phyloP scores from a whole-genome alignment of 345 rosid genomes.

The Eucalyptus tenuipes region DNA sequence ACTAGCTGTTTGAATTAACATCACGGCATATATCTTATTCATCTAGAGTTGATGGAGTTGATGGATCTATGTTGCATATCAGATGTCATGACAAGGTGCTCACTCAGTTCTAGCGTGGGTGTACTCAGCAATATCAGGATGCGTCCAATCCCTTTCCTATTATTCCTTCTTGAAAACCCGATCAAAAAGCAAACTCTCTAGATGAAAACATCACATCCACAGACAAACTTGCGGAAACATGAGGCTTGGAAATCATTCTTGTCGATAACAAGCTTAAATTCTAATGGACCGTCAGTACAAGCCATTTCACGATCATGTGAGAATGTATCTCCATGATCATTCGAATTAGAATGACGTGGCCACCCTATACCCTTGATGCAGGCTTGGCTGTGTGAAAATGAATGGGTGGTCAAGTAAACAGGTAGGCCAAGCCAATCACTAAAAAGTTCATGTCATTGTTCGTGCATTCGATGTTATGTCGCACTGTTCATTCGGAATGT shows the following conservation, averaged over 20 bases:
- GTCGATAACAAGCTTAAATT: neutral
- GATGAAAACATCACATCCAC: neutral
- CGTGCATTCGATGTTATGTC: neutral
- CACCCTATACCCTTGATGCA: neutral
- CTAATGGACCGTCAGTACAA: neutral
- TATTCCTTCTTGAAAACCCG: neutral
- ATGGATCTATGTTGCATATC: neutral
- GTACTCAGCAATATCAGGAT: neutral
- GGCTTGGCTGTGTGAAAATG: neutral
- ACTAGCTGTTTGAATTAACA: neutral
- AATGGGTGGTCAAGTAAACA: too few relatives aligned
- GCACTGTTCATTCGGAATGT: neutral
- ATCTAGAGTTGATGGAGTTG: neutral
- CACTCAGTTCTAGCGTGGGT: neutral
- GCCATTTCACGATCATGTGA: neutral
- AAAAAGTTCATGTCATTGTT: neutral
- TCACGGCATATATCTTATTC: neutral
- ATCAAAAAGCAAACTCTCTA: neutral
- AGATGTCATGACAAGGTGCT: neutral
- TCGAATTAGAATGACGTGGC: neutral
- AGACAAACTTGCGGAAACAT: neutral
- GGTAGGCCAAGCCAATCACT: neutral
- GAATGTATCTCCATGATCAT: neutral
- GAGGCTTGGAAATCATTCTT: neutral
- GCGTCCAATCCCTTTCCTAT: neutral